Evolutionary conservation across 225 moss, liverwort and hornwort genomes (phyloP).

Genomic region (Neckera pumila): DNA sequence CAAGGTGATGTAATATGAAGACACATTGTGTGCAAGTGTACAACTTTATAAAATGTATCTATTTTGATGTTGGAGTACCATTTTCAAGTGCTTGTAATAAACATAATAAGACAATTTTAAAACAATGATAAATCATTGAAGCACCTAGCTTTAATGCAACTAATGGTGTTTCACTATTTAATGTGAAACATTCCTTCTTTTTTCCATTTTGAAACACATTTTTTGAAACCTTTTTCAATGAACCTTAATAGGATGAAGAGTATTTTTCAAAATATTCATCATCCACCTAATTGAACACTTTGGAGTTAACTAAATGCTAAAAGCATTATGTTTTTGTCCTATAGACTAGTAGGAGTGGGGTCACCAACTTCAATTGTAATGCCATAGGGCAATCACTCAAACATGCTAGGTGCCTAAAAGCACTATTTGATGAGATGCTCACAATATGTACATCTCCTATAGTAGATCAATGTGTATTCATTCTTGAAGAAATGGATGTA

Average conservation of each 20-base stretch:
- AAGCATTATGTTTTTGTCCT: too few relatives aligned
- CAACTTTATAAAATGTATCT: background rate
- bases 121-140: background rate
- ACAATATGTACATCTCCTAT: background rate
- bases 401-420: background rate
- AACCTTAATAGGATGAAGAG: background rate
- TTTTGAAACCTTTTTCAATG: background rate
- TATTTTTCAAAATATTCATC: background rate
- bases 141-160: background rate
- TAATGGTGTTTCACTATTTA: background rate
- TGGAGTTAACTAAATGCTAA: background rate
- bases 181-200: background rate
- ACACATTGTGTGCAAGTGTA: background rate
- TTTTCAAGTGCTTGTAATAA: background rate
- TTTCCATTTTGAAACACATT: background rate
- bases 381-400: background rate
- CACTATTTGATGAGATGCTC: background rate
- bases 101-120: background rate
- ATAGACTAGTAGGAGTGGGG: background rate
- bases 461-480: background rate
- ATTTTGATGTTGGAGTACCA: background rate
- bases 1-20: background rate
- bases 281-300: background rate
- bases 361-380: background rate
- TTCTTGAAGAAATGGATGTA: background rate